Evolutionary conservation across 23 red algal genomes (phyloP).

Genomic region (Porphyridium purpureum): DNA sequence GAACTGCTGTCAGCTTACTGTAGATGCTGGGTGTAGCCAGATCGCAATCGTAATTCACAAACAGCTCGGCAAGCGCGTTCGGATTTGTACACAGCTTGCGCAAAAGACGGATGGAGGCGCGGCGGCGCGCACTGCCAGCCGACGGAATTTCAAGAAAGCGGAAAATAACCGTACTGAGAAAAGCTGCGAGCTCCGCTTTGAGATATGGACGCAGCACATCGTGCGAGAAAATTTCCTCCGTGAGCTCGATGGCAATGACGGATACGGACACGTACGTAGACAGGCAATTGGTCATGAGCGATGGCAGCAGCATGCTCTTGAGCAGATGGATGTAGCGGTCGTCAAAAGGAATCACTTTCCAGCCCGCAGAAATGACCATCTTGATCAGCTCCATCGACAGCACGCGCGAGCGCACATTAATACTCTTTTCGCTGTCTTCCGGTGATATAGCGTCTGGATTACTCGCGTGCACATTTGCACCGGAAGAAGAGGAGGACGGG

Average conservation of each 20-base stretch:
- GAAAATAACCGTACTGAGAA: slow-evolving; percentile 90
- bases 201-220: slow-evolving; percentile 51
- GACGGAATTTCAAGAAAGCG: slow-evolving; percentile 75
- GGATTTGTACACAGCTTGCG: slow-evolving; percentile 28
- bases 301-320: slow-evolving; percentile 56
- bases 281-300: slow-evolving; percentile 73
- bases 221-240: slow-evolving; percentile 60
- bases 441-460: too few relatives aligned
- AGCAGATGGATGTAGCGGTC: slow-evolving; percentile 61
- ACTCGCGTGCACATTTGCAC: too few relatives aligned
- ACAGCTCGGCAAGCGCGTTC: slow-evolving; percentile 75
- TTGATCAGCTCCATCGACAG: too few relatives aligned
- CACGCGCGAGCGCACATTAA: too few relatives aligned
- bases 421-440: too few relatives aligned
- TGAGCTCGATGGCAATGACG: slow-evolving; percentile 63
- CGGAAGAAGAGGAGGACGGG: too few relatives aligned
- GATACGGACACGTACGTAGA: slow-evolving; percentile 35
- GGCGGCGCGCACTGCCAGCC: slow-evolving; percentile 27
- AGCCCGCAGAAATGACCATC: too few relatives aligned
- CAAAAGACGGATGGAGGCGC: slow-evolving; percentile 26
- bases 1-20: too few relatives aligned
- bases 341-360: too few relatives aligned
- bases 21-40: too few relatives aligned
- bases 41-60: slow-evolving; percentile 97
- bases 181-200: slow-evolving; percentile 64